Evolutionary conservation across 1,139 yeast genomes (phyloP), one percentile per base, ranked within the genome.

Genomic region (Pichia sp.): DNA sequence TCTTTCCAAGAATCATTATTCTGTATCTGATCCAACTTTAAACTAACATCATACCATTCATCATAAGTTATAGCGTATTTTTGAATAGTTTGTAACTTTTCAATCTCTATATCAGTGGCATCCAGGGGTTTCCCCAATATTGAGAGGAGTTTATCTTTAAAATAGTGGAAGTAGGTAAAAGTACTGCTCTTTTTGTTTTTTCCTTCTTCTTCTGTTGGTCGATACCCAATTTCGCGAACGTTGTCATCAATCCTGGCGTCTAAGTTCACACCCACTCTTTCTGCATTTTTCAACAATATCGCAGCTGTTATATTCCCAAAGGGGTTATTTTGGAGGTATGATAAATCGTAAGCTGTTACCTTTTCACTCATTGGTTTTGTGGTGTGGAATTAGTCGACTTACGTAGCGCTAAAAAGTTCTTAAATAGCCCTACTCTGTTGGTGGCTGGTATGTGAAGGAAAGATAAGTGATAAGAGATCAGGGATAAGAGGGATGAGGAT

Each of bases 1-100:
- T 63, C 53, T 51, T 85, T 86, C 97, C 97, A 91, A 8, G 60
- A 55, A 37, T 80, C 75, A 42, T 77, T 72, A 8, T 77, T 77
- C 37, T 77, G 65, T 12, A 82, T 52, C 32, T 66, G 66, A 53
- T 91, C 98, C 20, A 88, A 62, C 42, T 72, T 57, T 19, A 67
- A 55, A 8, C 93, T 77, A 0, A 76, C 69, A 1, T 67, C 70
- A 28, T 71, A 64, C 96, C 96, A 91, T 34, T 75, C 74, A 10
- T 64, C 61, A 53, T 84, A 88, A 2, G 82, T 73, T 5, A 72
- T 66, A 1, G 87, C 81, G 6, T 73, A 66, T 37, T 67, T 68
- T 56, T 76, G 83, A 42, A 70, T 69, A 12, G 63, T 63, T 17
- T 69, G 46, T 7, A 80, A 57, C 32, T 44, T 41, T 25, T 44